phyloP scores from a whole-genome alignment of 306 rosid species.

The Trifolium dubium region DNA sequence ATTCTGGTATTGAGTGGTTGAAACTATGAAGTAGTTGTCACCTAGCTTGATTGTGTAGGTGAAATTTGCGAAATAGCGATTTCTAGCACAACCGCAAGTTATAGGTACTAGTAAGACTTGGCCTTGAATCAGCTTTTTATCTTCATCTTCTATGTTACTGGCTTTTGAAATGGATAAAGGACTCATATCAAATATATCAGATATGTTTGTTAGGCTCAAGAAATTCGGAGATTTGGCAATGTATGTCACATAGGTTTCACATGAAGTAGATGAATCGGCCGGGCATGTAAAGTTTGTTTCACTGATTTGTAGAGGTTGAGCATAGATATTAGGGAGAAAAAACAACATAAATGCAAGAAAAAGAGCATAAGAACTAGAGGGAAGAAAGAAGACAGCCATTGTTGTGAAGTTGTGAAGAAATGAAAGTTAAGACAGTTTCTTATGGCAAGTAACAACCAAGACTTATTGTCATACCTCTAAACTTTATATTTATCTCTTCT shows the following conservation, averaged over 20 bases:
- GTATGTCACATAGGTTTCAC: constrained; percentile 73
- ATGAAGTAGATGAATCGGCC: constrained; percentile 51
- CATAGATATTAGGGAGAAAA: constrained; percentile 43
- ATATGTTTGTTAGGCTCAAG: constrained; percentile 53
- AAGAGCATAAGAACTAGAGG: constrained; percentile 32
- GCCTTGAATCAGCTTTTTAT: constrained; percentile 41
- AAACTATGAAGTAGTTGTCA: constrained; percentile 55
- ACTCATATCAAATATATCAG: constrained; percentile 62
- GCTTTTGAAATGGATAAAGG: constrained; percentile 64
- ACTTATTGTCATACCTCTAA: not conserved
- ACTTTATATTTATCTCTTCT: constrained; percentile 12
- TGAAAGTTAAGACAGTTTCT: constrained; percentile 5
- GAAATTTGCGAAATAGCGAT: constrained; percentile 60
- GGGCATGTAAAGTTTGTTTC: constrained; percentile 63
- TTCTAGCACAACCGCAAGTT: constrained; percentile 66
- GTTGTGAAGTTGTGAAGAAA: constrained; percentile 30
- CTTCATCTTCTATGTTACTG: constrained; percentile 52
- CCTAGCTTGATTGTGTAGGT: constrained; percentile 53
- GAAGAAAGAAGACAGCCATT: constrained; percentile 56
- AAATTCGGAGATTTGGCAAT: constrained; percentile 53
- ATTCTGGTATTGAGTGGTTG: constrained; percentile 52
- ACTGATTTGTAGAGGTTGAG: constrained; percentile 42
- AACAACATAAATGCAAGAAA: constrained; percentile 46
- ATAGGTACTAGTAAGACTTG: constrained; percentile 72
- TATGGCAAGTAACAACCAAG: constrained; percentile 21